Percentiles rank a stretch among this genome's conserved stretches.
Conservation (phyloP, 2,329 filamentous ascomycete species). For the Mycogone perniciosa region DNA sequence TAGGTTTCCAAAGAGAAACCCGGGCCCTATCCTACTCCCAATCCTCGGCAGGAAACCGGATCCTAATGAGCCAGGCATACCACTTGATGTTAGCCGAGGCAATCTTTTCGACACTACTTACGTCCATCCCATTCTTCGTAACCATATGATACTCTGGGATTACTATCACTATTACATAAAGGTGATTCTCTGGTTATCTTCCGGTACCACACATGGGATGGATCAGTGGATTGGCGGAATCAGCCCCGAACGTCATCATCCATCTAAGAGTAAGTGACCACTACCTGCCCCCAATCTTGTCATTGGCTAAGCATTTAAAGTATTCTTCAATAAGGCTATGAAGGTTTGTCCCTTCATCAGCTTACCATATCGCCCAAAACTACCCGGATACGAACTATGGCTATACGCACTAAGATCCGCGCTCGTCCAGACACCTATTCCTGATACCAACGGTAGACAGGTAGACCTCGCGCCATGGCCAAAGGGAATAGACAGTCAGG, state of each 20-base stretch:
- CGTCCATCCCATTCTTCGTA: constrained; percentile 34
- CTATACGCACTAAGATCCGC: constrained; percentile 25
- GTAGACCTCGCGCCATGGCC: constrained; percentile 41
- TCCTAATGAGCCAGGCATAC: constrained; percentile 27
- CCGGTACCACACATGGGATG: constrained; percentile 33
- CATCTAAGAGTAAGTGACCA: constrained; percentile 17
- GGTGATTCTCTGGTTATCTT: constrained; percentile 24
- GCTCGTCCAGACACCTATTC: constrained; percentile 29
- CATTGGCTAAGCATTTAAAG: constrained; percentile 15
- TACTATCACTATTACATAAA: constrained; percentile 37
- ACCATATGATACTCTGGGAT: constrained; percentile 32
- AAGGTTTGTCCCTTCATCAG: constrained; percentile 33
- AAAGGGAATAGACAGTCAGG: constrained; percentile 24
- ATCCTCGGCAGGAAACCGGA: constrained; percentile 13
- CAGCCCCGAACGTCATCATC: constrained; percentile 25
- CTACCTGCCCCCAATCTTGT: not conserved
- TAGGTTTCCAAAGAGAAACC: constrained; percentile 11
- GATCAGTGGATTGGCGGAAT: constrained; percentile 38
- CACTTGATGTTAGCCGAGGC: constrained; percentile 35
- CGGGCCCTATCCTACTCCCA: constrained; percentile 16
- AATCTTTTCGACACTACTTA: constrained; percentile 42
- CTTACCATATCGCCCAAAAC: constrained; percentile 22
- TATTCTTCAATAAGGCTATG: constrained; percentile 36
- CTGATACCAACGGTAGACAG: constrained; percentile 26
- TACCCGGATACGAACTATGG: constrained; percentile 17